Evolutionary conservation across 2,329 filamentous ascomycete genomes (phyloP).

Genomic region (Fragosphaeria purpurea): DNA sequence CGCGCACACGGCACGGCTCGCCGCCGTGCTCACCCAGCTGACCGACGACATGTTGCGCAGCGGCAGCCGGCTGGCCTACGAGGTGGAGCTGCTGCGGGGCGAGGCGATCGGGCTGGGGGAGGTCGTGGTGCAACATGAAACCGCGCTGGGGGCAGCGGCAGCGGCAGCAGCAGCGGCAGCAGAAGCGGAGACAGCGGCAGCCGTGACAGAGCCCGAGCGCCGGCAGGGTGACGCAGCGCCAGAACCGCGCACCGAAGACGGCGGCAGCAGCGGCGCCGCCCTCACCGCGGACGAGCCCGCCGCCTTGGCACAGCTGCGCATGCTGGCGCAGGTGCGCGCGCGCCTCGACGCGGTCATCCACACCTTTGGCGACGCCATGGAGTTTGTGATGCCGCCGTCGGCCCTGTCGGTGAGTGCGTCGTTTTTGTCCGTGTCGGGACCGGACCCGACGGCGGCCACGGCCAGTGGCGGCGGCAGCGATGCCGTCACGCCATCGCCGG

Average conservation of each 20-base stretch:
- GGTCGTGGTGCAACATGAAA: slow-evolving; percentile 38
- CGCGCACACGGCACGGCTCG: slow-evolving; percentile 75
- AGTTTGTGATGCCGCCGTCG: slow-evolving; percentile 83
- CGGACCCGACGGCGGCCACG: slow-evolving; percentile 44
- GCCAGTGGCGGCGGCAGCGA: background rate
- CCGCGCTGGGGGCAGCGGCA: slow-evolving; percentile 51
- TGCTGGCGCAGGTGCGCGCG: slow-evolving; percentile 67
- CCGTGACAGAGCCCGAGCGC: background rate
- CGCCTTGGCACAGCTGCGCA: slow-evolving; percentile 71
- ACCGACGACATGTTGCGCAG: slow-evolving; percentile 92
- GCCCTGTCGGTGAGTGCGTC: slow-evolving; percentile 75
- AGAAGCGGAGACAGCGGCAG: background rate
- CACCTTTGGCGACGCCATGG: slow-evolving; percentile 90
- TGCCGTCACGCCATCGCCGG: no score
- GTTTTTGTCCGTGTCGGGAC: slow-evolving; percentile 82
- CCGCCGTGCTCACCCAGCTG: slow-evolving; percentile 71
- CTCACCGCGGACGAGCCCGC: slow-evolving; percentile 38
- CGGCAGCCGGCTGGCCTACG: slow-evolving; percentile 79
- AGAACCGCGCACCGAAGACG: background rate
- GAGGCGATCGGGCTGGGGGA: slow-evolving; percentile 77
- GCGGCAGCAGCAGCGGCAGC: background rate
- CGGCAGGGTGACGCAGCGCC: background rate
- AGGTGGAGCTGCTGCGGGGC: slow-evolving; percentile 86
- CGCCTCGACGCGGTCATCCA: slow-evolving; percentile 86
- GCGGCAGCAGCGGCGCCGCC: background rate